Percentiles rank a stretch among this genome's conserved stretches.
phyloP scores from a whole-genome alignment of 2,329 filamentous ascomycete species.

The Helotiales sp. region DNA sequence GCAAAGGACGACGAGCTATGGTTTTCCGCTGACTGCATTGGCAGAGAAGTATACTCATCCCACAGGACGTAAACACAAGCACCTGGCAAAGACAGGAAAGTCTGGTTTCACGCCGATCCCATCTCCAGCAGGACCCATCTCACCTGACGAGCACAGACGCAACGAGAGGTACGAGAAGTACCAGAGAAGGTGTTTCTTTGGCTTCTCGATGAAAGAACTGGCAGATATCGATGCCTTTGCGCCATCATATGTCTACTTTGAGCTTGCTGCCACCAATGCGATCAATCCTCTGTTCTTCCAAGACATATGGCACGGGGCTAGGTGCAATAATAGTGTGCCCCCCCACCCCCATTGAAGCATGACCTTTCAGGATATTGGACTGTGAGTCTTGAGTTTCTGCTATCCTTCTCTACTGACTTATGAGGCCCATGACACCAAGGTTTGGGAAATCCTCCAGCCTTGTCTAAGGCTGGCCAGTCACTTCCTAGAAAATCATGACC shows the following conservation, averaged over 20 bases:
- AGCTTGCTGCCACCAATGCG: background rate
- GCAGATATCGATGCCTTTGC: background rate
- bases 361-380: background rate
- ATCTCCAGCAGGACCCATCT: background rate
- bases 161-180: background rate
- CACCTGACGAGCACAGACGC: background rate
- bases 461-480: background rate
- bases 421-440: background rate
- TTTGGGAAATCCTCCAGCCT: background rate
- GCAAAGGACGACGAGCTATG: background rate
- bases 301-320: background rate
- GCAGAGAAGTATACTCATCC: background rate
- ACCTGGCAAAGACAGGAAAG: background rate
- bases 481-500: background rate
- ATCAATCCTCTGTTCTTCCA: background rate
- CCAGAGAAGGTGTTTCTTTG: background rate
- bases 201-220: background rate
- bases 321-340: background rate
- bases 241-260: background rate
- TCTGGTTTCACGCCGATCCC: background rate
- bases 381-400: background rate
- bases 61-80: background rate
- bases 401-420: background rate
- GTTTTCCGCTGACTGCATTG: background rate
- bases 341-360: background rate